Evolutionary conservation across 2,329 filamentous ascomycete genomes (phyloP).

Genomic region (Epichloe gansuensis): DNA sequence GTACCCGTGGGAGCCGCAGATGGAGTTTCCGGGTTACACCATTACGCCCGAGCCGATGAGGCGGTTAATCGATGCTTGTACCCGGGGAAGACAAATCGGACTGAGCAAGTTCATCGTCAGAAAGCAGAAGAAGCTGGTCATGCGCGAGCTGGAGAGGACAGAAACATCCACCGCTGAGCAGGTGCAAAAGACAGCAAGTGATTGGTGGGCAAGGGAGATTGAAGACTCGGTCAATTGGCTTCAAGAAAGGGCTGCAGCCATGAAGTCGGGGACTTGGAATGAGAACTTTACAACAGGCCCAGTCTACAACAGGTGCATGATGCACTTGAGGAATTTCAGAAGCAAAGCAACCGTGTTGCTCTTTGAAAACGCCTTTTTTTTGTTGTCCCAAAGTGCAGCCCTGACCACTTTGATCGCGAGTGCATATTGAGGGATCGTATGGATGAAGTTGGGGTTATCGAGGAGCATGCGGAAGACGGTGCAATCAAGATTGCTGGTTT

Average conservation of each 20-base stretch:
- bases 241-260: constrained; percentile 24
- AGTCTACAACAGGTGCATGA: constrained; percentile 30
- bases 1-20: constrained; percentile 41
- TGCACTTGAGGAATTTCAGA: constrained; percentile 16
- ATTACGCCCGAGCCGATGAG: constrained; percentile 34
- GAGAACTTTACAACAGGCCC: constrained; percentile 38
- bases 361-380: not conserved
- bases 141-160: constrained; percentile 22
- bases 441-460: too few species aligned
- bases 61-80: constrained; percentile 39
- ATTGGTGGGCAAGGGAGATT: constrained; percentile 39
- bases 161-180: constrained; percentile 23
- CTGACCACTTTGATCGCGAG: constrained; percentile 13
- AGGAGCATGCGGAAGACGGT: too few species aligned
- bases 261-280: constrained; percentile 32
- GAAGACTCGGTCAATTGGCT: constrained; percentile 36
- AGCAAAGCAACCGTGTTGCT: not conserved
- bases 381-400: too few species aligned
- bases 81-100: constrained; percentile 32
- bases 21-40: constrained; percentile 43
- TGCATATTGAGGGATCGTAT: constrained; percentile 21
- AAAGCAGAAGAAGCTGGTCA: constrained; percentile 32
- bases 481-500: too few species aligned
- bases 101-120: constrained; percentile 34
- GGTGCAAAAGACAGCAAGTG: constrained; percentile 26